Percentiles rank a stretch among this genome's conserved stretches.
Conservation (phyloP, 1,284 basidiomycete species). For the Gomphus bonarii region DNA sequence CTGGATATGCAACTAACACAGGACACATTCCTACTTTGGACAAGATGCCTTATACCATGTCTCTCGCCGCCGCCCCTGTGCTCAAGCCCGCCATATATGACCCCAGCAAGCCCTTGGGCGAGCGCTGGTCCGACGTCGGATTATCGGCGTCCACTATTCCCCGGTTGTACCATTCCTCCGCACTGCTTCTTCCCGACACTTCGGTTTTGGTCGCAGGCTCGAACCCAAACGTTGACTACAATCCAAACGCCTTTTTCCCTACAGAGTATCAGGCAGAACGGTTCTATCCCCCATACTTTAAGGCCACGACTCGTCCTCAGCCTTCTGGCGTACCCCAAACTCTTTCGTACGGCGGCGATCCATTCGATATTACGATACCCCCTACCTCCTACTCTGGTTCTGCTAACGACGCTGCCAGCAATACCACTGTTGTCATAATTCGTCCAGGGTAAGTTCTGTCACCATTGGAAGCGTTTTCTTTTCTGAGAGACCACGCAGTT, state of each 20-base stretch:
- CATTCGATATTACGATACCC: conserved; percentile 63
- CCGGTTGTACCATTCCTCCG: conserved; percentile 83
- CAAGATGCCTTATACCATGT: conserved; percentile 55
- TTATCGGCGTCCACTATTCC: conserved; percentile 52
- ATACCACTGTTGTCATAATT: conserved; percentile 72
- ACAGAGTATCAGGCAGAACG: conserved; percentile 84
- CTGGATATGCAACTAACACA: conserved; percentile 53
- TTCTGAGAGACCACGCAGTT: background rate
- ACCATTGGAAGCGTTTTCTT: background rate
- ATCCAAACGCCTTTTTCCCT: conserved; percentile 57
- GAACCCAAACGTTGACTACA: conserved; percentile 88
- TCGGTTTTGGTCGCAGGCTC: conserved; percentile 85
- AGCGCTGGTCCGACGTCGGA: conserved; percentile 64
- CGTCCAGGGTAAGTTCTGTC: conserved; percentile 48
- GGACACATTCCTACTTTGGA: conserved; percentile 30
- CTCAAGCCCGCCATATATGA: conserved; percentile 70
- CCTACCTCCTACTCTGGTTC: conserved; percentile 53
- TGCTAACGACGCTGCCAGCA: conserved; percentile 59
- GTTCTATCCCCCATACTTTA: conserved; percentile 82
- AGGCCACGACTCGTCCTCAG: conserved; percentile 58
- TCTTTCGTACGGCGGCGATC: conserved; percentile 78
- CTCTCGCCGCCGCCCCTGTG: conserved; percentile 56
- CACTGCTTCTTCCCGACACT: conserved; percentile 82
- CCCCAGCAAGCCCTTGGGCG: conserved; percentile 50
- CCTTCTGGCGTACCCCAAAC: conserved; percentile 63